Conservation (phyloP, 2,329 filamentous ascomycete genomes). For the Diaporthe sp. region DNA sequence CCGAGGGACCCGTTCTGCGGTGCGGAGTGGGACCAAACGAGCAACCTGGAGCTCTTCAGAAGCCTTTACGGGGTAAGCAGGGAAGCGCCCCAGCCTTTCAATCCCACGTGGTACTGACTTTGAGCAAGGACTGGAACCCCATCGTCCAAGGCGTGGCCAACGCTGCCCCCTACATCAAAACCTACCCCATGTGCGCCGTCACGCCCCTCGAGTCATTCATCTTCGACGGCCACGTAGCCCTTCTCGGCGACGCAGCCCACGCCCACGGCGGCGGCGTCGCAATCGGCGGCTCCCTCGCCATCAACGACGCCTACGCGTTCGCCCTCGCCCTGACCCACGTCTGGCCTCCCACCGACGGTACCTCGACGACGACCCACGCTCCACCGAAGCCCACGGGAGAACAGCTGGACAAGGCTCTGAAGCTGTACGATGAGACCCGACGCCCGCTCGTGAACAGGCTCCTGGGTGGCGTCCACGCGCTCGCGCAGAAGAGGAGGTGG, state of each 20-base stretch:
- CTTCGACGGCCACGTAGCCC: constrained; percentile 49
- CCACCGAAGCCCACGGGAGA: not conserved
- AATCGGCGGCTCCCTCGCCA: constrained; percentile 54
- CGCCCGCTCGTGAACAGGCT: constrained; percentile 53
- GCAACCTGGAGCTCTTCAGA: constrained; percentile 48
- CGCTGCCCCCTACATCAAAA: constrained; percentile 48
- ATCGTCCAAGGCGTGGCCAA: constrained; percentile 51
- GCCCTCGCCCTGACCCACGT: constrained; percentile 45
- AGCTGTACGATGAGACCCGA: constrained; percentile 52
- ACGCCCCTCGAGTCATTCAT: constrained; percentile 49
- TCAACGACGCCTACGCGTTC: constrained; percentile 56
- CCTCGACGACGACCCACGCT: not conserved
- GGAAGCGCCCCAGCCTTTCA: too few species aligned
- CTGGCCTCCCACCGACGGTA: not conserved
- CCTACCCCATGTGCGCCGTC: constrained; percentile 54
- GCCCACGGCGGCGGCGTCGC: constrained; percentile 55
- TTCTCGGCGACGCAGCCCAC: constrained; percentile 56
- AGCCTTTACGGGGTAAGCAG: constrained; percentile 45
- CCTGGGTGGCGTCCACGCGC: constrained; percentile 49
- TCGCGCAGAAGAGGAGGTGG: constrained; percentile 37
- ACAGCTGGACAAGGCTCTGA: constrained; percentile 42
- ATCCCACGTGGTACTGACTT: not conserved
- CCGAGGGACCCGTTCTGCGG: constrained; percentile 44
- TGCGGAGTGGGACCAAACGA: constrained; percentile 48
- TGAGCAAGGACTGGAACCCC: constrained; percentile 52